Base-by-base conservation (phyloP, 2,329 filamentous ascomycete genomes). In the Madurella mycetomatis region DNA sequence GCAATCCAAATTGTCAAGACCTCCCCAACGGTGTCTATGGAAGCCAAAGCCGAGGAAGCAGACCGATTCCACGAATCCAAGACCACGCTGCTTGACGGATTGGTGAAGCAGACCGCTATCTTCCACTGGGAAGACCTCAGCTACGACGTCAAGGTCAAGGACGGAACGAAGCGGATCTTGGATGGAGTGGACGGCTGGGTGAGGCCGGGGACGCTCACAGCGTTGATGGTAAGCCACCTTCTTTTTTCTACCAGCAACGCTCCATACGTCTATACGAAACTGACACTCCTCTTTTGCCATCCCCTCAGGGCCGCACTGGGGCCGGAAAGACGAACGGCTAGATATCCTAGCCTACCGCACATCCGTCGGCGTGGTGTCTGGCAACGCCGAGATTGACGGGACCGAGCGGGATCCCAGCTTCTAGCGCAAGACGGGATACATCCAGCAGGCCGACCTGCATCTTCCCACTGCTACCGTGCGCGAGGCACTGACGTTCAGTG, bases 141-240 rank as follows among this genome's bases (percentile, higher is more conserved):
- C 60, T 95, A 81, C 53, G 77, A 83, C 17, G 79, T 84, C 60
- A 80, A 86, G 62, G 88, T 95, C 71, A 94, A 94, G 71, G 78
- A 77, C 1, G 81, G 89, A 59, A 72, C 77, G 1, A 81, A 89
- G n/a, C 80, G 86, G 16, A 67, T 96, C 56, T 72, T 96, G 49
- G 85, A 95, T 61, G 75, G 91, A 53, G 87, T 95, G 1, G 83
- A 88, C 61, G 91, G 91, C 5, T 95, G 89, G 88, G 89, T 96
- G 53, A 92, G 92, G 68, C 91, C 91, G 0, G 91, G 91, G 31
- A 95, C 88, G 1, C 73, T 95, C 34, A 95, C 90, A 2, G 90
- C 90, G 1, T 76, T 95, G 5, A 85, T 85, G 82, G 82, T n/a
- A n/a, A n/a, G n/a, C n/a, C n/a, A n/a, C n/a, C n/a, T n/a, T n/a